Evolutionary conservation across 176 grass and related monocot species (phyloP).

Genomic region (maize (Zea mays)): Zm-B73-REFERENCE-NAM-5.0 NC_050096.1:85183501-85184000

Average conservation of each 20-base stretch:
- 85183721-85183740: neutral
- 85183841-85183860: conserved; percentile 41
- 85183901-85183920: conserved; percentile 27
- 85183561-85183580: neutral
- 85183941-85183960: neutral
- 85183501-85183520: neutral
- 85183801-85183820: conserved; percentile 58
- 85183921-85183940: conserved; percentile 21
- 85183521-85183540: neutral
- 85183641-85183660: neutral
- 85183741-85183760: neutral
- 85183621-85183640: neutral
- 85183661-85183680: neutral
- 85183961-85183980: neutral
- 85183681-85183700: neutral
- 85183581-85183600: neutral
- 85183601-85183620: neutral
- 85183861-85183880: conserved; percentile 46
- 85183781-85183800: conserved; percentile 62
- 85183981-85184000: neutral
- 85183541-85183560: neutral
- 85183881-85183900: conserved; percentile 45
- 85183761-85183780: conserved; percentile 9
- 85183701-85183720: neutral
- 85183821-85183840: conserved; percentile 43